These are phyloP conservation scores for Artemisia annua DNA, from an alignment of 129 eudicot species.

Conservation along the genomic window DNA sequence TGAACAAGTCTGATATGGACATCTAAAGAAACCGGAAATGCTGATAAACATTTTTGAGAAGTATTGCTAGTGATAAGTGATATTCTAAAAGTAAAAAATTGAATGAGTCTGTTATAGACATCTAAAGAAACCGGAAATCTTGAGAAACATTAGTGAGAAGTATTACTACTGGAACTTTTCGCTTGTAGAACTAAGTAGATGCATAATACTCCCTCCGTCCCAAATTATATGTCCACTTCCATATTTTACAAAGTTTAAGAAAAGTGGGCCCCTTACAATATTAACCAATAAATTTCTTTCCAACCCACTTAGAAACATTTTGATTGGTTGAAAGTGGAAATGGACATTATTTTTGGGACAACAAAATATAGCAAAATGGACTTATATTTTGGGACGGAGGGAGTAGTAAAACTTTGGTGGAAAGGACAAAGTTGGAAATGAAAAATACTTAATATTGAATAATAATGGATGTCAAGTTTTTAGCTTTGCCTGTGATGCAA, in stretches of 20 bases:
- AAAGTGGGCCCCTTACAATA: too few relatives aligned
- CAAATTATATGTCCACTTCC: too few relatives aligned
- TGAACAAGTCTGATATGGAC: neutral
- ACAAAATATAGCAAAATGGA: too few relatives aligned
- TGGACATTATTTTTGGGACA: too few relatives aligned
- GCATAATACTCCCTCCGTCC: too few relatives aligned
- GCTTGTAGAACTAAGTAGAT: neutral
- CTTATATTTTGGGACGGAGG: too few relatives aligned
- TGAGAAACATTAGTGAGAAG: neutral
- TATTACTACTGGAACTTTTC: neutral
- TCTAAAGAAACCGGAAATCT: neutral
- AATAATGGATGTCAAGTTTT: neutral
- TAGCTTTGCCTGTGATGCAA: constrained; percentile 3
- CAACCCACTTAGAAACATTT: too few relatives aligned
- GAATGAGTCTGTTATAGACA: neutral
- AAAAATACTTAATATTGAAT: neutral
- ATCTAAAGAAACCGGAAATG: neutral
- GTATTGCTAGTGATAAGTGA: neutral
- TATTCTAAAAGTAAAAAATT: too few relatives aligned
- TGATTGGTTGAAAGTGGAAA: too few relatives aligned
- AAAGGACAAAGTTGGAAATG: neutral
- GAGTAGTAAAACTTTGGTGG: neutral
- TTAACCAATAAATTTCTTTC: too few relatives aligned
- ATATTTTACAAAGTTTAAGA: too few relatives aligned
- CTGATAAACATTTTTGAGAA: neutral